Percentiles rank a stretch among this genome's conserved stretches.
These are phyloP conservation scores for Geoglossum cookeanum DNA, from an alignment of 2,329 filamentous ascomycete species.

Conservation along the genomic window DNA sequence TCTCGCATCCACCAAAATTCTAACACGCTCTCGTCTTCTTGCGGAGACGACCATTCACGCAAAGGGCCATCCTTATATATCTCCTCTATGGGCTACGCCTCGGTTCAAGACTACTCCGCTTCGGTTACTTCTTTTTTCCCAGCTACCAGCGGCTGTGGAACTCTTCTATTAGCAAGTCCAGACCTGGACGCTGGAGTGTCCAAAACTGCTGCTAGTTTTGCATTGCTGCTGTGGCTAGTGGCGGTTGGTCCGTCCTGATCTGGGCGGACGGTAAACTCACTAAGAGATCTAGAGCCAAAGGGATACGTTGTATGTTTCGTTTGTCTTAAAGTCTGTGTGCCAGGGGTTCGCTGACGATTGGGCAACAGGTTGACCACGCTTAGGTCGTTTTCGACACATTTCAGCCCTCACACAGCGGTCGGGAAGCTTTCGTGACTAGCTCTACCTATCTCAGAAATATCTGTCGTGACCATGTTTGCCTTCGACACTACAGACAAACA, in stretches of 20 bases:
- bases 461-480: conserved; percentile 4
- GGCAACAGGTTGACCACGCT: background rate
- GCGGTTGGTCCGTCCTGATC: conserved; percentile 31
- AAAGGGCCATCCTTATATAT: background rate
- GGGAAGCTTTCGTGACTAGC: background rate
- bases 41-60: background rate
- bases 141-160: background rate
- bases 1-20: background rate
- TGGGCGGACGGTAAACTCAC: conserved; percentile 30
- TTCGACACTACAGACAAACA: conserved; percentile 5
- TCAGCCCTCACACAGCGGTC: background rate
- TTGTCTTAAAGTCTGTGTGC: background rate
- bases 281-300: conserved; percentile 1
- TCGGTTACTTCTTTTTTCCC: background rate
- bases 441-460: background rate
- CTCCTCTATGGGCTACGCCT: conserved; percentile 4
- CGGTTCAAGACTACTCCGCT: background rate
- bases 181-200: conserved; percentile 5
- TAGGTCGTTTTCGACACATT: background rate
- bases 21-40: background rate
- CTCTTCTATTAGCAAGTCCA: background rate
- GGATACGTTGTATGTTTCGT: background rate
- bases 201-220: conserved; percentile 27
- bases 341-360: conserved; percentile 1
- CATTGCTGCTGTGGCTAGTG: conserved; percentile 28